Conservation (phyloP, 441 rosid species). For the Erodium moschatum region DNA sequence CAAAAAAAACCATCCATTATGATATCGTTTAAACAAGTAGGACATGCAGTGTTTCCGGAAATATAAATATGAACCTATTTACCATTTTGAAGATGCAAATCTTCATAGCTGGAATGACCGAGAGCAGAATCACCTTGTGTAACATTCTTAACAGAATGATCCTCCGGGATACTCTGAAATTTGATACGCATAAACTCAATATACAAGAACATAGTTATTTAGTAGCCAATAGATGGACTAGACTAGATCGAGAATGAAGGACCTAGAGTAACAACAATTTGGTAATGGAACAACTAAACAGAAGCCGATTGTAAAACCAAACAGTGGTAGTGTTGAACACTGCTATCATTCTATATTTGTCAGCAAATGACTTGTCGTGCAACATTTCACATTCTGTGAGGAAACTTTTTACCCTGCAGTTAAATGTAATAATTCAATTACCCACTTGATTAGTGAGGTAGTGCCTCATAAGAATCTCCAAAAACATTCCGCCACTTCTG, state of each 20-base stretch:
- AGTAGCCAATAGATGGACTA: background rate
- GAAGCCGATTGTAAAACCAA: background rate
- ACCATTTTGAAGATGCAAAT: slow-evolving; percentile 42
- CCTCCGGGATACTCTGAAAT: slow-evolving; percentile 45
- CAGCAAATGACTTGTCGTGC: background rate
- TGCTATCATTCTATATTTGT: background rate
- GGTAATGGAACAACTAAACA: background rate
- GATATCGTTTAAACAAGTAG: background rate
- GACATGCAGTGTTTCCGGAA: no score
- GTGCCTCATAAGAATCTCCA: background rate
- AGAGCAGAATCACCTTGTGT: slow-evolving; percentile 28
- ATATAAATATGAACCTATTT: slow-evolving; percentile 10
- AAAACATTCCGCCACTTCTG: background rate
- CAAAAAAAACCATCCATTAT: no score
- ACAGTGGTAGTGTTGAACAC: background rate
- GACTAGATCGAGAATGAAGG: background rate
- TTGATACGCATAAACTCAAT: slow-evolving; percentile 10
- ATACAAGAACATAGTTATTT: background rate
- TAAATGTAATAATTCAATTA: background rate
- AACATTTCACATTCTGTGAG: background rate
- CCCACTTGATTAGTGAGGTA: background rate
- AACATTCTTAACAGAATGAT: slow-evolving; percentile 16
- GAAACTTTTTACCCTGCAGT: background rate
- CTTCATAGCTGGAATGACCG: slow-evolving; percentile 24
- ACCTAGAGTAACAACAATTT: background rate